These are phyloP conservation scores for Pseudozyma flocculosa DNA, from an alignment of 1,284 basidiomycete genomes.

Conservation along the genomic window DNA sequence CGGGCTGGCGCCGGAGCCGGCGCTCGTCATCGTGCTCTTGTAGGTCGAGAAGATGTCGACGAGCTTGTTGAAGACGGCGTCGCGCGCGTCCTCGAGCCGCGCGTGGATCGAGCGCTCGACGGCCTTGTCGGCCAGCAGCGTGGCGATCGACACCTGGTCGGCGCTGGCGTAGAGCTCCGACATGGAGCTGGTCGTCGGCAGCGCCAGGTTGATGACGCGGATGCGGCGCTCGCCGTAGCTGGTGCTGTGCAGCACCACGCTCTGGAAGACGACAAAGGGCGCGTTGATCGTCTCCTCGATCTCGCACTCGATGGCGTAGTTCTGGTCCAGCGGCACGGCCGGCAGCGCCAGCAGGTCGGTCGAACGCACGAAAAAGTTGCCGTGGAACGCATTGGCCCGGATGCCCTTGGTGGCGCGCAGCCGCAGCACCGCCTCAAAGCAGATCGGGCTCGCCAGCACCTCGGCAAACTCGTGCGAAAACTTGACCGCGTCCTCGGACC, in stretches of 20 bases:
- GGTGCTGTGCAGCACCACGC: slow-evolving; percentile 92
- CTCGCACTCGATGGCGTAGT: slow-evolving; percentile 93
- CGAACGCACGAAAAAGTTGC: slow-evolving; percentile 98
- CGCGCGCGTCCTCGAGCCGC: slow-evolving; percentile 89
- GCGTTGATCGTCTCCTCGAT: slow-evolving; percentile 92
- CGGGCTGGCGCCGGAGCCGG: slow-evolving; percentile 87
- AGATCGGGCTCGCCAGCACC: slow-evolving; percentile 88
- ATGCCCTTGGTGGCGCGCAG: slow-evolving; percentile 82
- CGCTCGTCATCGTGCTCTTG: slow-evolving; percentile 94
- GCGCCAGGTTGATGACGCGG: slow-evolving; percentile 86
- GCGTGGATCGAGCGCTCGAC: slow-evolving; percentile 84
- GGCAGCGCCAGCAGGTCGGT: slow-evolving; percentile 96
- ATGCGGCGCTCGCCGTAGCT: slow-evolving; percentile 95
- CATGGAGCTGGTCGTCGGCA: slow-evolving; percentile 88
- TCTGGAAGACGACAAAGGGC: slow-evolving; percentile 93
- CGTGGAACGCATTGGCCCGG: slow-evolving; percentile 96
- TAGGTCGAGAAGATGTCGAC: slow-evolving; percentile 88
- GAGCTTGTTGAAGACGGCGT: slow-evolving; percentile 84
- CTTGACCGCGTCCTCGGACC: slow-evolving; percentile 92
- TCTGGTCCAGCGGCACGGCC: slow-evolving; percentile 92
- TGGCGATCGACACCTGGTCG: slow-evolving; percentile 88
- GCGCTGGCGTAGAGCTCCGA: slow-evolving; percentile 93
- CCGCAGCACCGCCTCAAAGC: slow-evolving; percentile 95
- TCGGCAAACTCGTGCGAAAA: slow-evolving; percentile 96
- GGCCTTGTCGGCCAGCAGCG: slow-evolving; percentile 90